These are phyloP conservation scores for Castanea sativa DNA, from an alignment of 306 rosid species.

Conservation along the genomic window DNA sequence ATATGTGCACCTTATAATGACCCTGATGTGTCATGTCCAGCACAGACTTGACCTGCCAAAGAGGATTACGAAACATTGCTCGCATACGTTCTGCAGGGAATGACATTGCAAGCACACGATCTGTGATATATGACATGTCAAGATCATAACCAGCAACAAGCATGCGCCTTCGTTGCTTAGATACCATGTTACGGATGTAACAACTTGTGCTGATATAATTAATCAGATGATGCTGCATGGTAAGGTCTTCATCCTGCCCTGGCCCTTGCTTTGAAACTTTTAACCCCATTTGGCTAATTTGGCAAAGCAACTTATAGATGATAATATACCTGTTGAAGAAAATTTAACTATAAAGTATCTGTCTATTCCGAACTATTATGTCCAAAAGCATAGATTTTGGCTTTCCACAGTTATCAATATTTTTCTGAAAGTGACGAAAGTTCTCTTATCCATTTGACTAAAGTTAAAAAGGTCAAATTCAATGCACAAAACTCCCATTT, in stretches of 20 bases:
- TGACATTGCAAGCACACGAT: slow-evolving; percentile 82
- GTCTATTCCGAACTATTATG: slow-evolving; percentile 9
- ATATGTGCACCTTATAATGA: slow-evolving; percentile 64
- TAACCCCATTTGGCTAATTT: slow-evolving; percentile 64
- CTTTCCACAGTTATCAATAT: background rate
- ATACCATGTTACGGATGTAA: slow-evolving; percentile 82
- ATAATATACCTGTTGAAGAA: slow-evolving; percentile 31
- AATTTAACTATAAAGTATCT: background rate
- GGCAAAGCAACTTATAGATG: slow-evolving; percentile 25
- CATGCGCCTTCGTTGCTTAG: slow-evolving; percentile 87
- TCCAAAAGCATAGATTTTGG: slow-evolving; percentile 1
- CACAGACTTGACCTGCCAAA: slow-evolving; percentile 97
- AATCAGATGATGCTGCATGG: slow-evolving; percentile 59
- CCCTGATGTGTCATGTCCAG: slow-evolving; percentile 81
- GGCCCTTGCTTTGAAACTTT: slow-evolving; percentile 47
- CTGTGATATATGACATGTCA: slow-evolving; percentile 94
- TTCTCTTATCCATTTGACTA: background rate
- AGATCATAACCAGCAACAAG: slow-evolving; percentile 96
- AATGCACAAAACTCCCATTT: no score
- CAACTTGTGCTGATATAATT: slow-evolving; percentile 60
- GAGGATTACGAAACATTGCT: slow-evolving; percentile 90
- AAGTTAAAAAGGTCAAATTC: background rate
- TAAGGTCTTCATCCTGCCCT: slow-evolving; percentile 33
- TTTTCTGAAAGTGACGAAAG: background rate
- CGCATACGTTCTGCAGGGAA: slow-evolving; percentile 93